phyloP scores from a whole-genome alignment of 208 protist genomes.

The Angomonas desouzai region DNA sequence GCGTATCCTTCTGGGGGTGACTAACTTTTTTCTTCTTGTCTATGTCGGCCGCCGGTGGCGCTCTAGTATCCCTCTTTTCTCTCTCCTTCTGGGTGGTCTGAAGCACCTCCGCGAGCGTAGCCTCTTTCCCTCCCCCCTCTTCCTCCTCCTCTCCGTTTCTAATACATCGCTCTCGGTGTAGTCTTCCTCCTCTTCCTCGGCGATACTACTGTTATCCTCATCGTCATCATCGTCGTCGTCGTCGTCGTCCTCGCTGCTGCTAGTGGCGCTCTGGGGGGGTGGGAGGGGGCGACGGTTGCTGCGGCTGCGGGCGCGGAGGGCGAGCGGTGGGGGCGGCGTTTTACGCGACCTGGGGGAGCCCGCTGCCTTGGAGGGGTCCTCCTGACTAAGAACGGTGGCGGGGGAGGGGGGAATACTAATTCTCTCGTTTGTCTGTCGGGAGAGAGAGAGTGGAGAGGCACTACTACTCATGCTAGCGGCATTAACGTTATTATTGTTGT shows the following conservation, averaged over 20 bases:
- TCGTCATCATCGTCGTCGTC: constrained; percentile 5
- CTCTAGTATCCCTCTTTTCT: no score
- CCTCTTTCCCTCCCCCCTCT: neutral
- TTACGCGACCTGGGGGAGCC: neutral
- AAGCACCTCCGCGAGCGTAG: neutral
- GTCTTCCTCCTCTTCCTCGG: neutral
- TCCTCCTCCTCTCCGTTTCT: neutral
- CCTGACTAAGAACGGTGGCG: neutral
- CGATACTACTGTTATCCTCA: constrained; percentile 1
- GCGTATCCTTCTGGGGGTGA: no score
- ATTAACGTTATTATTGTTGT: constrained; percentile 8
- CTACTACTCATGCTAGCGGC: neutral
- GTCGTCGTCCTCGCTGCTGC: constrained; percentile 2
- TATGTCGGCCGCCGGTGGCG: no score
- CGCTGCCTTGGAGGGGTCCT: no score
- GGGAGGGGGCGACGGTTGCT: neutral
- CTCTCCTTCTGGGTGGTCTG: no score
- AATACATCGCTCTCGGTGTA: neutral
- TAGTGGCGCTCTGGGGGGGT: neutral
- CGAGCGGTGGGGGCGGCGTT: neutral
- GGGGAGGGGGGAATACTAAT: neutral
- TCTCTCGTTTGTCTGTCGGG: neutral
- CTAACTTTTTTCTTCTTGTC: no score
- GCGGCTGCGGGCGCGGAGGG: neutral
- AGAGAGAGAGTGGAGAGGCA: neutral